Evolutionary conservation across 257 asterid species (phyloP).

Genomic region (Solanum bulbocastanum): DNA sequence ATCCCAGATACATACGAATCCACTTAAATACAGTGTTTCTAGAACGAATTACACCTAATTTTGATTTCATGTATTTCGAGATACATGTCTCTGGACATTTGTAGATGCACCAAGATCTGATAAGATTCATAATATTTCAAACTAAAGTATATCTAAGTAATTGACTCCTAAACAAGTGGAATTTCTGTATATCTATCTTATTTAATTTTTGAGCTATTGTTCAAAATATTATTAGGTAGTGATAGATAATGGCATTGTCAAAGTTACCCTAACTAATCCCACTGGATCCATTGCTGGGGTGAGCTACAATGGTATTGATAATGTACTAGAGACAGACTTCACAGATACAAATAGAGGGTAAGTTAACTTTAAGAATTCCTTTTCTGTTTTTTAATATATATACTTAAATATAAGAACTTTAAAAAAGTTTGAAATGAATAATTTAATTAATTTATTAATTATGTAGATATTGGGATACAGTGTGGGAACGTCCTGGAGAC

Average conservation of each 20-base stretch:
- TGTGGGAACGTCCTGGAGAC: constrained; percentile 41
- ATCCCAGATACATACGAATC: too few relatives aligned
- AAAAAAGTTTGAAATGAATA: not conserved
- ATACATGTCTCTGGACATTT: too few relatives aligned
- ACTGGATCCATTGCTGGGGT: constrained; percentile 47
- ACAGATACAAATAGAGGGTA: constrained; percentile 58
- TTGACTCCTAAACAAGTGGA: not conserved
- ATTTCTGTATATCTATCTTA: not conserved
- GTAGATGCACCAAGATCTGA: too few relatives aligned
- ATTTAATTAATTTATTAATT: not conserved
- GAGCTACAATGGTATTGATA: constrained; percentile 41
- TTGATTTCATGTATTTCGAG: too few relatives aligned
- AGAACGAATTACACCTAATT: not conserved
- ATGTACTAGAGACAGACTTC: constrained; percentile 40
- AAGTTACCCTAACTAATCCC: constrained; percentile 53
- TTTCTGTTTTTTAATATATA: not conserved
- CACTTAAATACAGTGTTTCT: not conserved
- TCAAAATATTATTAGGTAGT: constrained; percentile 28
- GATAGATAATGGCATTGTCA: constrained; percentile 60
- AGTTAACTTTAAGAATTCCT: not conserved
- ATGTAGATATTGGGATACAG: constrained; percentile 62
- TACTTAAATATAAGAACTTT: not conserved
- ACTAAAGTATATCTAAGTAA: too few relatives aligned
- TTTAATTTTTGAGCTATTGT: not conserved
- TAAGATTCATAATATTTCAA: too few relatives aligned